phyloP scores from a whole-genome alignment of 305 asterid genomes.

The Striga hermonthica region DNA sequence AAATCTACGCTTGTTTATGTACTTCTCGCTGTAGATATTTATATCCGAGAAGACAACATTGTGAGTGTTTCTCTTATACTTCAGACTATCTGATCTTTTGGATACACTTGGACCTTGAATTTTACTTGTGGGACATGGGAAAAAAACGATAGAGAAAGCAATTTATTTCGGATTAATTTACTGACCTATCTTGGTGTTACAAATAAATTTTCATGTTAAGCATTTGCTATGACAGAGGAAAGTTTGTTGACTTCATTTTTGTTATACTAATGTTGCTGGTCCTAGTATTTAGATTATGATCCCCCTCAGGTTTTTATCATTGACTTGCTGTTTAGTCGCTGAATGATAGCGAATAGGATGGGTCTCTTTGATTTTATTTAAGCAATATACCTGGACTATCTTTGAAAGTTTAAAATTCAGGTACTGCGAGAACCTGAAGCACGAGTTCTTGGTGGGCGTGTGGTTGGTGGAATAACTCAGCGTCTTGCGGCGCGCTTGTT shows the following conservation, averaged over 20 bases:
- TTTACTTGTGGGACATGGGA: not conserved
- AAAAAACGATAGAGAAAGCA: not conserved
- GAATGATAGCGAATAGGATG: not conserved
- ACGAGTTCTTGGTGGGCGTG: conserved; percentile 82
- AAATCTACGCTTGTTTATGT: no score
- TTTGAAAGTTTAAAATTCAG: conserved; percentile 40
- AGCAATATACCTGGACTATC: conserved; percentile 6
- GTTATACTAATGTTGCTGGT: not conserved
- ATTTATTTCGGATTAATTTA: not conserved
- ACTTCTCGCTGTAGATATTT: not conserved
- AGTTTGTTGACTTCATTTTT: not conserved
- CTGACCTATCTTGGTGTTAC: not conserved
- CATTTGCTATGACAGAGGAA: not conserved
- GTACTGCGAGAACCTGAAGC: conserved; percentile 95
- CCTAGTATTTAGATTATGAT: not conserved
- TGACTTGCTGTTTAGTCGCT: not conserved
- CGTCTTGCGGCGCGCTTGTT: conserved; percentile 95
- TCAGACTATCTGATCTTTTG: not conserved
- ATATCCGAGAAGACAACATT: not conserved
- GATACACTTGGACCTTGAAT: not conserved
- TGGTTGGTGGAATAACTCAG: conserved; percentile 89
- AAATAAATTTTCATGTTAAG: not conserved
- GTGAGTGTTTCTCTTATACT: not conserved
- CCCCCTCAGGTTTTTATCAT: not conserved
- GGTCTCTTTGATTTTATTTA: conserved; percentile 1